phyloP scores from a whole-genome alignment of 164 flowering plant genomes.

The Santalum album region DNA sequence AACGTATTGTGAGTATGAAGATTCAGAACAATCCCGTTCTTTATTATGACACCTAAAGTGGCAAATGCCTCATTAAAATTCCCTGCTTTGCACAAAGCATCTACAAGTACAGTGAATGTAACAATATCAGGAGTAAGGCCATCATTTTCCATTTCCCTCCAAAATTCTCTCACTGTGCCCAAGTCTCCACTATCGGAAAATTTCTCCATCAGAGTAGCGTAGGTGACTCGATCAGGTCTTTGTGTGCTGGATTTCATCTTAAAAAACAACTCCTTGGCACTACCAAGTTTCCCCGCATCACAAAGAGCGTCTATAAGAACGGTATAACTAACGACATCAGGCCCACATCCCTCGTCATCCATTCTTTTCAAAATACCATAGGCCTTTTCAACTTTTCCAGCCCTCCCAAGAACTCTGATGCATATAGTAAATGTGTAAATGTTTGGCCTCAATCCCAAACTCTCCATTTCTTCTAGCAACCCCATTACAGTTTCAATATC shows the following conservation, averaged over 20 bases:
- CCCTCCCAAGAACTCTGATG: slow-evolving; percentile 74
- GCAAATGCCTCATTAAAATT: slow-evolving; percentile 65
- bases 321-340: slow-evolving; percentile 87
- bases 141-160: slow-evolving; percentile 77
- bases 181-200: slow-evolving; percentile 63
- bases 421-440: slow-evolving; percentile 84
- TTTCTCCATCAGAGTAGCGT: slow-evolving; percentile 69
- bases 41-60: slow-evolving; percentile 48
- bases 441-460: slow-evolving; percentile 78
- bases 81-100: slow-evolving; percentile 70
- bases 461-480: slow-evolving; percentile 72
- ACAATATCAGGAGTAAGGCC: slow-evolving; percentile 81
- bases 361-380: slow-evolving; percentile 53
- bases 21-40: slow-evolving; percentile 59
- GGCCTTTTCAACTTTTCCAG: slow-evolving; percentile 73
- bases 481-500: slow-evolving; percentile 59
- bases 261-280: slow-evolving; percentile 55
- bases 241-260: slow-evolving; percentile 63
- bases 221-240: slow-evolving; percentile 83
- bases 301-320: slow-evolving; percentile 84
- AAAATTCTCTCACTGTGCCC: slow-evolving; percentile 47
- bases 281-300: slow-evolving; percentile 50
- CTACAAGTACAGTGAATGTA: slow-evolving; percentile 59
- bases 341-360: slow-evolving; percentile 78
- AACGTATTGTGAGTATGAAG: slow-evolving; percentile 74